Conservation (phyloP, 1,284 basidiomycete genomes). For the Puccinia horiana region DNA sequence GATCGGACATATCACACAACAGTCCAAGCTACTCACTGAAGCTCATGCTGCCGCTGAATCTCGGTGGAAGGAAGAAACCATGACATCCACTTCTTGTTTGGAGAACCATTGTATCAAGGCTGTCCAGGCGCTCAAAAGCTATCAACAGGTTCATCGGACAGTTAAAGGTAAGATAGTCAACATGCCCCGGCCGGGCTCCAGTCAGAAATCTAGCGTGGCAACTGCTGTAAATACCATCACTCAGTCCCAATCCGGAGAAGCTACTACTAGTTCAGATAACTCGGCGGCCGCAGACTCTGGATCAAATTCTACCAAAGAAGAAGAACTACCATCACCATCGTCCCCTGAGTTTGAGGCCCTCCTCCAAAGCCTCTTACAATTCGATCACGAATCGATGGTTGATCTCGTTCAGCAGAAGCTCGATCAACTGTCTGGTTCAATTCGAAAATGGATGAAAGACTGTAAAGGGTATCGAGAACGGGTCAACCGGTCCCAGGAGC, state of each 20-base stretch:
- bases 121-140: conserved; percentile 20
- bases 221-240: not conserved
- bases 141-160: conserved; percentile 20
- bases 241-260: conserved; percentile 1
- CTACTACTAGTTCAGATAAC: conserved; percentile 51
- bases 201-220: conserved; percentile 16
- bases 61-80: conserved; percentile 17
- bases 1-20: conserved; percentile 21
- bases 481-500: conserved; percentile 63
- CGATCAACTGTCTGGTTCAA: conserved; percentile 66
- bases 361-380: conserved; percentile 69
- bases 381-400: conserved; percentile 79
- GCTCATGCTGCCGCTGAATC: conserved; percentile 12
- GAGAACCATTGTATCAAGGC: conserved; percentile 27
- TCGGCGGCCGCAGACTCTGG: conserved; percentile 46
- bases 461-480: conserved; percentile 90
- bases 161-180: conserved; percentile 23
- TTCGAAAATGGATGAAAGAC: conserved; percentile 93
- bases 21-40: conserved; percentile 17
- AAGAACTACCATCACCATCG: conserved; percentile 51
- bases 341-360: conserved; percentile 68
- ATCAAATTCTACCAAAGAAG: conserved; percentile 30
- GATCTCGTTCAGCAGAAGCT: conserved; percentile 76
- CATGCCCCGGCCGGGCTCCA: conserved; percentile 46
- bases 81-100: not conserved